A percentile compares a stretch with the other conserved stretches of the same genome.
Conservation (phyloP, 495 filamentous ascomycete genomes). For the Tricharina praecox region DNA sequence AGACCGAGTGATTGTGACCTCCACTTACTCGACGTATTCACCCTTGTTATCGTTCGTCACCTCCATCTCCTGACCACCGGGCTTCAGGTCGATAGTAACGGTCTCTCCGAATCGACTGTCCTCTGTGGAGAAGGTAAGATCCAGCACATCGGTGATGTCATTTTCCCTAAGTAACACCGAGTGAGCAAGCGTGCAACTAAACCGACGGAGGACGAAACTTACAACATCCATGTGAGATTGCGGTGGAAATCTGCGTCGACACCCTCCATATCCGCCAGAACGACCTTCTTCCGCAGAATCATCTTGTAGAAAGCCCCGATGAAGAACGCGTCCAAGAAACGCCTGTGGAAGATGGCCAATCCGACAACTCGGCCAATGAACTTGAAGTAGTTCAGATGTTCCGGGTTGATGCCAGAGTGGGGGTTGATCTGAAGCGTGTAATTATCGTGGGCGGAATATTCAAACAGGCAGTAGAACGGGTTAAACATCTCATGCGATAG, state of each 20-base stretch:
- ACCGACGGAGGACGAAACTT: too few relatives aligned
- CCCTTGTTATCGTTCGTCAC: constrained; percentile 96
- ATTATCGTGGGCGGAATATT: constrained; percentile 99
- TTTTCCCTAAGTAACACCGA: constrained; percentile 59
- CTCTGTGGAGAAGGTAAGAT: constrained; percentile 87
- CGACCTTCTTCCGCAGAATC: constrained; percentile 85
- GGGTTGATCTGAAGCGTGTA: constrained; percentile 99
- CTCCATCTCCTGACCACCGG: constrained; percentile 72
- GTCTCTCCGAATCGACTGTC: constrained; percentile 95
- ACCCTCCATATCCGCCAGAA: constrained; percentile 93
- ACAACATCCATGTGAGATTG: constrained; percentile 86
- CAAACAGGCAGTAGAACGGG: constrained; percentile 98
- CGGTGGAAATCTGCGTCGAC: constrained; percentile 95
- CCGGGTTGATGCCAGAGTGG: constrained; percentile 97
- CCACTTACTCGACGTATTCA: constrained; percentile 73
- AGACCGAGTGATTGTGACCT: neutral
- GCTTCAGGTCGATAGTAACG: constrained; percentile 80
- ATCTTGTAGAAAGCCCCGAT: constrained; percentile 99
- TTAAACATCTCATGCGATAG: constrained; percentile 99
- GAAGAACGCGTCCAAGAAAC: constrained; percentile 98
- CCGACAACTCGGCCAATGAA: constrained; percentile 98
- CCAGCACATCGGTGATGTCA: constrained; percentile 77
- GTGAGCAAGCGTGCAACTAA: too few relatives aligned
- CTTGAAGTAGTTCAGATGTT: constrained; percentile 99
- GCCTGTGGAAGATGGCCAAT: constrained; percentile 91